Conservation (phyloP, 805 yeast species). For the Candida xyloterini region DNA sequence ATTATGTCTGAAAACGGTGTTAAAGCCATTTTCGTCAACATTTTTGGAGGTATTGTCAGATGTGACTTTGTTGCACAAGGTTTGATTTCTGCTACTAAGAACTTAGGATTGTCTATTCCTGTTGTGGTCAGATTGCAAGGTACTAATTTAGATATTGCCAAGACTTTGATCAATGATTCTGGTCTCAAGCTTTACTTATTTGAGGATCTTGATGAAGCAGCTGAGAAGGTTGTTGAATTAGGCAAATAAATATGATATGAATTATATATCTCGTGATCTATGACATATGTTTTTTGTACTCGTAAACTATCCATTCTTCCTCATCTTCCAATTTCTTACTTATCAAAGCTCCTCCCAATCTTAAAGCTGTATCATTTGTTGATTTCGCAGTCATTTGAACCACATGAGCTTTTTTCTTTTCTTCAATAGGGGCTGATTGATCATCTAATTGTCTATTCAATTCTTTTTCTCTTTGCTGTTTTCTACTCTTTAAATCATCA, state of each 20-base stretch:
- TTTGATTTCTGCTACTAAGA: constrained; percentile 90
- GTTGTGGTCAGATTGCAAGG: constrained; percentile 99
- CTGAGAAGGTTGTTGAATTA: constrained; percentile 87
- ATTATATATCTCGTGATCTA: constrained; percentile 18
- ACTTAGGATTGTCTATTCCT: constrained; percentile 86
- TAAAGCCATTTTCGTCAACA: constrained; percentile 94
- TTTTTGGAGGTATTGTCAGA: constrained; percentile 99
- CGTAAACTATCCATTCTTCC: constrained; percentile 44
- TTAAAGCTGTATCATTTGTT: constrained; percentile 52
- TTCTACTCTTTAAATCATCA: constrained; percentile 45
- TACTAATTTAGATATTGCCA: constrained; percentile 89
- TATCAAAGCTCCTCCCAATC: constrained; percentile 66
- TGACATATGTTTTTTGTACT: constrained; percentile 40
- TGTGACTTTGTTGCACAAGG: constrained; percentile 99
- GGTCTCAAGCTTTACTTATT: constrained; percentile 91
- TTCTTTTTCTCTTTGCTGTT: constrained; percentile 41
- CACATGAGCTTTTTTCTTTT: constrained; percentile 48
- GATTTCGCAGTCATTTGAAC: constrained; percentile 77
- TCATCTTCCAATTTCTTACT: constrained; percentile 64
- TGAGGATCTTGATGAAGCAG: constrained; percentile 95
- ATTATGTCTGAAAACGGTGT: constrained; percentile 87
- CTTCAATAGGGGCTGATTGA: constrained; percentile 30
- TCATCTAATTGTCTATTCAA: constrained; percentile 40
- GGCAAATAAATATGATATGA: constrained; percentile 17
- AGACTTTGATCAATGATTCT: constrained; percentile 76